Base-by-base conservation (phyloP, 305 asterid species). In the Solanum aculeatissimum region DNA sequence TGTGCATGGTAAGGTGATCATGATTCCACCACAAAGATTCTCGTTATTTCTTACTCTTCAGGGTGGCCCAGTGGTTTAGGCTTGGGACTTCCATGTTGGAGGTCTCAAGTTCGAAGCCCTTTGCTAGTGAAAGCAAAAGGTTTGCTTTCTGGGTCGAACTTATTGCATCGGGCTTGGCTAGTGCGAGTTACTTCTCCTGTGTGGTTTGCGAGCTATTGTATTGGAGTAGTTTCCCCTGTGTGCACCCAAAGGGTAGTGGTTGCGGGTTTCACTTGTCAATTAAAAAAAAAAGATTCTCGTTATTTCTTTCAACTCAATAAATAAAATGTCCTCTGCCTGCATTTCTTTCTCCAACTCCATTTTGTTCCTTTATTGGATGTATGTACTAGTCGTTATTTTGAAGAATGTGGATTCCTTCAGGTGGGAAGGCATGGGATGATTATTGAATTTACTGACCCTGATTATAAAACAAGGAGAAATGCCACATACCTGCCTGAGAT, bases 401-500 rank as follows among this genome's bases (percentile, higher is more conserved):
- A 47, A 38, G 62, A 82, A 85, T n/a, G 23, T 81, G 29, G 85
- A 21, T 38, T 42, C 38, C n/a, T 89, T 85, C 92, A 96, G 98
- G 90, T 96, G 18, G 98, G 99, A 83, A 92, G 84, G 88, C 97
- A 96, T 85, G 99, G 97, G 29, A 92, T 96, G 83, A 95, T 95
- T 82, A 95, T 96, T 86, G 99, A 96, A 89, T 96, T 96, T 85
- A 91, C 93, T 27, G 99, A 95, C 83, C 96, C 96, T 79, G 90
- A 87, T 77, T 88, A 92, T 84, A 89, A 89, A 83, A 84, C 89
- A 21, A 84, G 88, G 91, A 93, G 97, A 86, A 95, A 92, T 80
- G 99, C 97, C 85, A 96, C 98, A 74, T 96, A 96, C 92, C 93
- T 96, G 88, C 98, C 99, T 51, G 98, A 96, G 90, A 92, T 96